A percentile compares a stretch with the other conserved stretches of the same genome.
These are phyloP conservation scores for Pythium myriotylum DNA, from an alignment of 352 stramenopile genomes.

Conservation along the genomic window DNA sequence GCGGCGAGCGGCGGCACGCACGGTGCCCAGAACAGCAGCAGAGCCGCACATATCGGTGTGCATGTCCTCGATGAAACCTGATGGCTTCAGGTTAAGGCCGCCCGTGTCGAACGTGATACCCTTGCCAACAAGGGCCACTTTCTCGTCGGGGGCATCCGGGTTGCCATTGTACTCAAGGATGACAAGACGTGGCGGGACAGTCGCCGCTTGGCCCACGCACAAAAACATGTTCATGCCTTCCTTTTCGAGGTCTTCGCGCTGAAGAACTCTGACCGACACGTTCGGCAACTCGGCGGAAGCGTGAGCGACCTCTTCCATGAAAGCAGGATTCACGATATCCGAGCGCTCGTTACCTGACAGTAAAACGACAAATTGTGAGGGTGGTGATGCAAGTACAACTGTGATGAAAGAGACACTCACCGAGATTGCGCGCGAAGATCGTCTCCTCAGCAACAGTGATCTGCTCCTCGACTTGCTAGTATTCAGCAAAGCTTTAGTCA, in stretches of 20 bases:
- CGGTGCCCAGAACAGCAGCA: slow-evolving; percentile 81
- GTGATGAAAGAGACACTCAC: slow-evolving; percentile 20
- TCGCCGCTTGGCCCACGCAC: slow-evolving; percentile 76
- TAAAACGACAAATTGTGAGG: background rate
- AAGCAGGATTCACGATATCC: slow-evolving; percentile 75
- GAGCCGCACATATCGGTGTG: slow-evolving; percentile 93
- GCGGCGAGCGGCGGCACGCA: slow-evolving; percentile 69
- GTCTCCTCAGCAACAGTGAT: slow-evolving; percentile 75
- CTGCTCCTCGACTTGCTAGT: slow-evolving; percentile 64
- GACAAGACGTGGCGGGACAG: slow-evolving; percentile 76
- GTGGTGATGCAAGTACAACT: background rate
- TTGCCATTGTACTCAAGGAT: slow-evolving; percentile 84
- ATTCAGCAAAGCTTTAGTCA: background rate
- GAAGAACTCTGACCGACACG: slow-evolving; percentile 79
- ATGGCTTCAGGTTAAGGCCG: slow-evolving; percentile 95
- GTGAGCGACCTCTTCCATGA: slow-evolving; percentile 79
- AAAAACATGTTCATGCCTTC: slow-evolving; percentile 89
- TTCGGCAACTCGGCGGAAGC: slow-evolving; percentile 73
- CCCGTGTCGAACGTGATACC: slow-evolving; percentile 95
- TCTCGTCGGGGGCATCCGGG: slow-evolving; percentile 54
- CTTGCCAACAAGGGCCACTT: slow-evolving; percentile 91
- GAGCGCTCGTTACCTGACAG: slow-evolving; percentile 80
- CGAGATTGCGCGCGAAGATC: slow-evolving; percentile 84
- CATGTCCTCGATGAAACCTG: slow-evolving; percentile 91
- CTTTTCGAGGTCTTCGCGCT: slow-evolving; percentile 70